Conservation (phyloP, 768 basidiomycete genomes). For the Chalciporus chontae region DNA sequence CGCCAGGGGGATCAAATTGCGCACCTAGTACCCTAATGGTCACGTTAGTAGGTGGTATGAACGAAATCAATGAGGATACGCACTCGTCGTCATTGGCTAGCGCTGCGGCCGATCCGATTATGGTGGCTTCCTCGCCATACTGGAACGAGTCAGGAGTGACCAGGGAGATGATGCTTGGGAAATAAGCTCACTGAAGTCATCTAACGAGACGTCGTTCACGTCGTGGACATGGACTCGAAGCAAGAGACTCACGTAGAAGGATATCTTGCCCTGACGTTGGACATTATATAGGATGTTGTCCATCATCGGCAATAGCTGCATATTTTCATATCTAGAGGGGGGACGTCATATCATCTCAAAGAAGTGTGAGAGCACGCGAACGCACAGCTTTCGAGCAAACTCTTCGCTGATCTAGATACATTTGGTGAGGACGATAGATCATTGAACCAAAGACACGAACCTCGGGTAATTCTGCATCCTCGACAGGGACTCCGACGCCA, state of each 20-base stretch:
- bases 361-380: slow-evolving; percentile 1
- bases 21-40: slow-evolving; percentile 64
- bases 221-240: slow-evolving; percentile 3
- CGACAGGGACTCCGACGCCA: slow-evolving; percentile 67
- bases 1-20: slow-evolving; percentile 7
- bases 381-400: slow-evolving; percentile 61
- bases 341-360: not conserved
- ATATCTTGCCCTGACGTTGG: slow-evolving; percentile 91
- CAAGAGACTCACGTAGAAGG: slow-evolving; percentile 67
- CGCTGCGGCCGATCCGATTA: slow-evolving; percentile 86
- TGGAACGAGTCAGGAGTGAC: slow-evolving; percentile 28
- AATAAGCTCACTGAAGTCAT: slow-evolving; percentile 71
- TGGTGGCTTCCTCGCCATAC: slow-evolving; percentile 89
- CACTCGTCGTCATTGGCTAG: slow-evolving; percentile 83
- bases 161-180: not conserved
- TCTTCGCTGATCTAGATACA: slow-evolving; percentile 57
- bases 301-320: slow-evolving; percentile 76
- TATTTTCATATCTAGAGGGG: slow-evolving; percentile 61
- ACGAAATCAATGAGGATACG: slow-evolving; percentile 26
- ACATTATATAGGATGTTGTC: slow-evolving; percentile 90
- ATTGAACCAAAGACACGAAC: slow-evolving; percentile 37
- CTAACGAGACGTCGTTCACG: slow-evolving; percentile 34
- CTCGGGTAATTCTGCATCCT: slow-evolving; percentile 74
- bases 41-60: slow-evolving; percentile 7
- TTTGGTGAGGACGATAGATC: slow-evolving; percentile 6